phyloP scores from a whole-genome alignment of 176 grass and related monocot genomes.

The Ensete glaucum region DNA sequence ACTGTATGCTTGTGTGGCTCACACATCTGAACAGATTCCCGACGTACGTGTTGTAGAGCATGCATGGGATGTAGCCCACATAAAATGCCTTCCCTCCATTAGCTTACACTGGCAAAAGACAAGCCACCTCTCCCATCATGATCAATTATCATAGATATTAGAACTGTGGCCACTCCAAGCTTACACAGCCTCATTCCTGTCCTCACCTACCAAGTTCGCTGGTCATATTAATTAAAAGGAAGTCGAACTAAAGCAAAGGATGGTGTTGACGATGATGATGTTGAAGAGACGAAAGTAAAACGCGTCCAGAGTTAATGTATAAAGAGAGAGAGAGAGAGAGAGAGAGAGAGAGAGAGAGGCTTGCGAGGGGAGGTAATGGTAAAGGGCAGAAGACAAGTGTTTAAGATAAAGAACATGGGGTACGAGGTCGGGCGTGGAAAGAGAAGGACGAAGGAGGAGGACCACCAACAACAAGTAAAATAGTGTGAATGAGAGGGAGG shows the following conservation, averaged over 20 bases:
- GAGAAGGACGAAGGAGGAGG: not conserved
- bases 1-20: too few species aligned
- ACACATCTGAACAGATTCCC: too few species aligned
- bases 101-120: not conserved
- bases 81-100: not conserved
- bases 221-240: too few species aligned
- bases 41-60: too few species aligned
- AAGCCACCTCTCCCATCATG: not conserved
- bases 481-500: constrained; percentile 3
- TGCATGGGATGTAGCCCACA: not conserved
- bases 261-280: not conserved
- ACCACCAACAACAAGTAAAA: not conserved
- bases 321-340: not conserved
- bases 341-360: too few species aligned
- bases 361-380: too few species aligned
- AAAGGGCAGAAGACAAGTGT: not conserved
- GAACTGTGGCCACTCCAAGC: too few species aligned
- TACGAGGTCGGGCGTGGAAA: constrained; percentile 4
- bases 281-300: not conserved
- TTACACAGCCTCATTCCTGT: too few species aligned
- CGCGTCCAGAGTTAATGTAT: not conserved
- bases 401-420: not conserved
- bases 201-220: too few species aligned
- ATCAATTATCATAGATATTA: not conserved
- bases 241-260: too few species aligned